Evolutionary conservation across 106 monocot genomes (phyloP), one percentile per base, ranked within the genome.

Genomic region (Acorus calamus): DNA sequence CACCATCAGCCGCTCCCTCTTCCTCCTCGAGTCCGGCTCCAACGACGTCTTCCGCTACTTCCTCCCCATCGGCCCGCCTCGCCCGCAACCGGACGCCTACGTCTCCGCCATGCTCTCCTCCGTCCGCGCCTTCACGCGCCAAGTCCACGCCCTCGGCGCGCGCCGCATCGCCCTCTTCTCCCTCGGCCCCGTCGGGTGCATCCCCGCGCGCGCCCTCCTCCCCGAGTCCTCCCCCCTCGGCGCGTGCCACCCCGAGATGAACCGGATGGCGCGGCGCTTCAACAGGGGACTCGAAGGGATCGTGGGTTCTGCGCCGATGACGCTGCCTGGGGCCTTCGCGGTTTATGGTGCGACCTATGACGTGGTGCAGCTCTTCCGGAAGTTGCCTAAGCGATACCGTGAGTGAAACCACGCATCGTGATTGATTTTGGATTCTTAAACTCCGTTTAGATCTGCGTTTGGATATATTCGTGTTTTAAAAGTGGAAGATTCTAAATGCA

Each of bases 101-200:
- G 54, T 71, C 2, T 2, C 11, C 47, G 2, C 44, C 44, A 62
- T 71, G 71, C 5, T 62, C 5, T 11, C 50, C 3, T 45, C 46
- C 14, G 50, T 54, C 52, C 3, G 42, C 13, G 2, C 8, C 2
- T 8, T 28, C 0, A 41, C 63, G 3, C 44, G 14, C 10, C 7
- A 9, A 55, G 44, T 71, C 2, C 48, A 62, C 44, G 8, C 13
- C 8, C 62, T 71, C 6, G 71, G 71, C 7, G 71, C 53, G 0
- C 44, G 62, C 12, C 28, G 51, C 13, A 43, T 62, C 4, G 62
- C 62, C 12, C 46, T 62, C 6, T 47, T 62, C 50, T 52, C 62
- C 11, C 42, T 71, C 4, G 71, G 61, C 12, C 71, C 71, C 3
- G 53, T 71, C 1, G 71, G 62, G 0, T 71, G 71, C 62, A 71